A percentile compares a stretch with the other conserved stretches of the same genome.
Evolutionary conservation across 2,329 filamentous ascomycete genomes (phyloP).

Genomic region (Colletotrichum sojae): DNA sequence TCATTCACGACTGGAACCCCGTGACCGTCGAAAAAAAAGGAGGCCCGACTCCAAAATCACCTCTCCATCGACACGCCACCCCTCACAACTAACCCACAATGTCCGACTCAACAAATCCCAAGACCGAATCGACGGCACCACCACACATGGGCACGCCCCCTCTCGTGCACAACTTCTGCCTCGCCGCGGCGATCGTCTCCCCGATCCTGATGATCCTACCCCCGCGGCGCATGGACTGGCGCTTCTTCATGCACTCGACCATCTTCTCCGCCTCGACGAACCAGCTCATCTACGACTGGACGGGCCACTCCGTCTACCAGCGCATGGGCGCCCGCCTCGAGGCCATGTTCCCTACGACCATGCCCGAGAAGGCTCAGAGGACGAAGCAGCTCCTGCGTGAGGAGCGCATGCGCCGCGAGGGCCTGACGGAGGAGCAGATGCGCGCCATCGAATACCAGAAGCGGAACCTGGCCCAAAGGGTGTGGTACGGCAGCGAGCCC

Average conservation of each 20-base stretch:
- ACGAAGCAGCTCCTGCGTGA: conserved; percentile 60
- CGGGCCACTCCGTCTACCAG: conserved; percentile 65
- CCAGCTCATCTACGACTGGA: conserved; percentile 70
- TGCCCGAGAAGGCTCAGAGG: conserved; percentile 69
- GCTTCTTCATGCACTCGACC: conserved; percentile 64
- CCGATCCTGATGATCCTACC: conserved; percentile 65
- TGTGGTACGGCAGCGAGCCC: conserved; percentile 73
- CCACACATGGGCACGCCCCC: conserved; percentile 46
- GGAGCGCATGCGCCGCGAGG: conserved; percentile 49
- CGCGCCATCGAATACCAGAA: conserved; percentile 45
- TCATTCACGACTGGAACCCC: too few species aligned
- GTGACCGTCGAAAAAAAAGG: neutral
- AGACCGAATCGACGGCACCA: conserved; percentile 27
- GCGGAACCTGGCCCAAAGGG: conserved; percentile 56
- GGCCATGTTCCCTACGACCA: conserved; percentile 64
- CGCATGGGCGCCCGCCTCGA: conserved; percentile 61
- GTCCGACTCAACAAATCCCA: conserved; percentile 33
- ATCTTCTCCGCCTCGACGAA: conserved; percentile 68
- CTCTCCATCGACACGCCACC: neutral
- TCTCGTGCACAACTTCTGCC: conserved; percentile 62
- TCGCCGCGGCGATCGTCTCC: conserved; percentile 62
- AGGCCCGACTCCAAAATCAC: neutral
- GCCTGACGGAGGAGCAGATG: conserved; percentile 43
- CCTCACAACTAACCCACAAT: conserved; percentile 6
- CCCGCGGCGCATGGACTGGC: conserved; percentile 65